Percentiles rank a stretch among this genome's conserved stretches.
Conservation (phyloP, 768 basidiomycete genomes). For the Mycena maculata region DNA sequence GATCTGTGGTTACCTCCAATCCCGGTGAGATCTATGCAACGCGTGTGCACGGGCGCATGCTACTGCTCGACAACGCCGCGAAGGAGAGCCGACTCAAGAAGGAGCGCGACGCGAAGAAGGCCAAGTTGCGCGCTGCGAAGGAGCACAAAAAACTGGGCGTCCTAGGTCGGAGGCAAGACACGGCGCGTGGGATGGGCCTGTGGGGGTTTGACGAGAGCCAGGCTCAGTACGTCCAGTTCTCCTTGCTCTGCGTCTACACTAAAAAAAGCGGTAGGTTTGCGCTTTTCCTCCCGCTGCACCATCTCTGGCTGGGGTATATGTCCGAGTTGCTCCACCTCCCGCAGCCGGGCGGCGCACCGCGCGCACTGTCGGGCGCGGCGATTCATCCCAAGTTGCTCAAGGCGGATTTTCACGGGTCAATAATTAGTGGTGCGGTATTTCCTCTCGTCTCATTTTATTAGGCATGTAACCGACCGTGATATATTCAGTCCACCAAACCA, state of each 20-base stretch:
- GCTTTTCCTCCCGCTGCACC: conserved; percentile 80
- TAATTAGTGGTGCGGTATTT: conserved; percentile 81
- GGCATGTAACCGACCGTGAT: not conserved
- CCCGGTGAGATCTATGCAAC: conserved; percentile 68
- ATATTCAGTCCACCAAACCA: conserved; percentile 78
- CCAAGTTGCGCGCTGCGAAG: conserved; percentile 57
- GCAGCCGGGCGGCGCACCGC: conserved; percentile 44
- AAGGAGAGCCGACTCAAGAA: conserved; percentile 66
- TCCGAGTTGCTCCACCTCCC: no score
- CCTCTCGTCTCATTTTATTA: not conserved
- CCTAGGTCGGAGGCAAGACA: conserved; percentile 59
- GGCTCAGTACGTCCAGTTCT: no score
- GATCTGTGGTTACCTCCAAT: conserved; percentile 68
- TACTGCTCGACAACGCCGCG: conserved; percentile 78
- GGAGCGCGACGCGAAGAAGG: conserved; percentile 61
- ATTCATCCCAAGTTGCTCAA: conserved; percentile 91
- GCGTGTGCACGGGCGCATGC: conserved; percentile 73
- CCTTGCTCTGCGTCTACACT: not conserved
- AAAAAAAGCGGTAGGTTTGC: conserved; percentile 63
- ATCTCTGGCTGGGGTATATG: conserved; percentile 90
- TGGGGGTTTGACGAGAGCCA: conserved; percentile 80
- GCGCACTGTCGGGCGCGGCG: conserved; percentile 49
- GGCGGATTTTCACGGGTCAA: conserved; percentile 88
- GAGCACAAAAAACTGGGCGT: conserved; percentile 58
- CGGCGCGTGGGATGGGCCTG: conserved; percentile 63